Percentiles rank a stretch among this genome's conserved stretches.
phyloP scores from a whole-genome alignment of 352 stramenopile species.

The Halophytophthora polymorphica region DNA sequence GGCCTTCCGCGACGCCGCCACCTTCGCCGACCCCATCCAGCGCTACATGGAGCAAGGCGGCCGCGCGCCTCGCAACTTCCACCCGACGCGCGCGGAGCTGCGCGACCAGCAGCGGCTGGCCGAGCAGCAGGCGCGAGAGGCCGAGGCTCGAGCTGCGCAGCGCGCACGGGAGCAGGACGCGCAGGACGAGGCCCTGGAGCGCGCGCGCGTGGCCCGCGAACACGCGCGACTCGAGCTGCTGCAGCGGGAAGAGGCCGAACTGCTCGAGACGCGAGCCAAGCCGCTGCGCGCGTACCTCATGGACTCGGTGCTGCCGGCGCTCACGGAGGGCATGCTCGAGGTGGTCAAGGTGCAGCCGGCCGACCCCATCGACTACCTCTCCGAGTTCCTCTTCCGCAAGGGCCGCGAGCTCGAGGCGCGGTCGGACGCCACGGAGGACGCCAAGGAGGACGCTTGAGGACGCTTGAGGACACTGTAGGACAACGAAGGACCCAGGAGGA shows the following conservation, averaged over 20 bases:
- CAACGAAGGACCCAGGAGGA: constrained; percentile 7
- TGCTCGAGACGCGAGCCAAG: constrained; percentile 78
- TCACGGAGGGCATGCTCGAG: constrained; percentile 86
- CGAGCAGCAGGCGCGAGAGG: constrained; percentile 43
- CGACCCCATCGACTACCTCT: constrained; percentile 87
- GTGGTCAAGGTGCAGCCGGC: constrained; percentile 83
- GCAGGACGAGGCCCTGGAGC: constrained; percentile 39
- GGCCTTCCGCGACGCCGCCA: constrained; percentile 34
- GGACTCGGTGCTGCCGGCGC: constrained; percentile 77
- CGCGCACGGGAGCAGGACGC: constrained; percentile 48
- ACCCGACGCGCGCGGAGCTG: constrained; percentile 72
- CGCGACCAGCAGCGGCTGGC: constrained; percentile 38
- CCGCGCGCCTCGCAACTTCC: constrained; percentile 72
- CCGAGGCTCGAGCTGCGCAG: constrained; percentile 33
- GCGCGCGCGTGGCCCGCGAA: constrained; percentile 51
- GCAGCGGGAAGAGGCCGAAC: constrained; percentile 74
- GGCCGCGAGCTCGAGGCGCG: constrained; percentile 58
- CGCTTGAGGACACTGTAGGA: too few relatives aligned
- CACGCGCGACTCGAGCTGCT: constrained; percentile 63
- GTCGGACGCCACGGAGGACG: too few relatives aligned
- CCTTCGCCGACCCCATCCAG: constrained; percentile 46
- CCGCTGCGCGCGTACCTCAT: constrained; percentile 80
- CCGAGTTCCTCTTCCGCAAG: constrained; percentile 85
- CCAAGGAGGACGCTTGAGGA: constrained; percentile 34
- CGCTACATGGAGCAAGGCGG: constrained; percentile 78